A percentile compares a stretch with the other conserved stretches of the same genome.
Conservation (phyloP, 306 rosid species). For the barrel medic (Medicago truncatula) region MtrunA17r5.0-ANR NC_053048.1:42494001-42494500, state of each 20-base stretch:
- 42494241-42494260: not conserved
- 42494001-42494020: not conserved
- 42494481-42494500: no score
- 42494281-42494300: conserved; percentile 4
- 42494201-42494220: not conserved
- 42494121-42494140: not conserved
- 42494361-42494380: not conserved
- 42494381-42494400: no score
- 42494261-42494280: not conserved
- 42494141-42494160: not conserved
- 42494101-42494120: not conserved
- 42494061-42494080: not conserved
- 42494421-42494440: no score
- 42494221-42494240: not conserved
- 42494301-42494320: not conserved
- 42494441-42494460: no score
- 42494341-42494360: not conserved
- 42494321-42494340: not conserved
- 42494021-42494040: not conserved
- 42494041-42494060: not conserved
- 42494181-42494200: conserved; percentile 3
- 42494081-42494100: not conserved
- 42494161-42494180: conserved; percentile 1
- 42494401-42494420: no score
- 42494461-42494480: no score